phyloP scores from a whole-genome alignment of 179 eudicot species.

The Gypsophila paniculata region DNA sequence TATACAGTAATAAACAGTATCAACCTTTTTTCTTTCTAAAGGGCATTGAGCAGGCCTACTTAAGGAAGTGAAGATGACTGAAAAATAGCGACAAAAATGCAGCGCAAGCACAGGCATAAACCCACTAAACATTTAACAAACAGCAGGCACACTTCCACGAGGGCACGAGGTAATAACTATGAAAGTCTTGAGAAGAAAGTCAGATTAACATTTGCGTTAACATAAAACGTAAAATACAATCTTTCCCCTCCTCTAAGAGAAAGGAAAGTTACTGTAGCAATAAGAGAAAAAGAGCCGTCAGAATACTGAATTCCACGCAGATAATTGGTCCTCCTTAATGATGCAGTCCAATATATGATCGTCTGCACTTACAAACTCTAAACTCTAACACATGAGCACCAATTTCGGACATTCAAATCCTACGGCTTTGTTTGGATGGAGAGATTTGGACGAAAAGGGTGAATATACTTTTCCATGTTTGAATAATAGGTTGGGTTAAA shows the following conservation, averaged over 20 bases:
- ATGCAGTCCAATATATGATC: background rate
- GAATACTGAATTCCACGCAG: background rate
- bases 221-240: too few species aligned
- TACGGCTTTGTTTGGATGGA: too few species aligned
- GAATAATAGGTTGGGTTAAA: too few species aligned
- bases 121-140: constrained; percentile 1
- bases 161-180: background rate
- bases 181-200: background rate
- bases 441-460: too few species aligned
- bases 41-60: background rate
- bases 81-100: background rate
- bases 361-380: background rate
- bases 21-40: background rate
- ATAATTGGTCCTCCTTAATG: background rate
- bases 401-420: background rate
- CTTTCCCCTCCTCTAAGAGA: too few species aligned
- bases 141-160: background rate
- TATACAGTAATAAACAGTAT: background rate
- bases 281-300: background rate
- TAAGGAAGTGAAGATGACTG: background rate
- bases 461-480: too few species aligned
- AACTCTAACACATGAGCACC: background rate
- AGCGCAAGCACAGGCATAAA: constrained; percentile 8
- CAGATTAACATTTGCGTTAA: background rate
- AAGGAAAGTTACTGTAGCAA: background rate